Base-by-base conservation (phyloP, 352 stramenopile species). In the Phytophthora meadii region DNA sequence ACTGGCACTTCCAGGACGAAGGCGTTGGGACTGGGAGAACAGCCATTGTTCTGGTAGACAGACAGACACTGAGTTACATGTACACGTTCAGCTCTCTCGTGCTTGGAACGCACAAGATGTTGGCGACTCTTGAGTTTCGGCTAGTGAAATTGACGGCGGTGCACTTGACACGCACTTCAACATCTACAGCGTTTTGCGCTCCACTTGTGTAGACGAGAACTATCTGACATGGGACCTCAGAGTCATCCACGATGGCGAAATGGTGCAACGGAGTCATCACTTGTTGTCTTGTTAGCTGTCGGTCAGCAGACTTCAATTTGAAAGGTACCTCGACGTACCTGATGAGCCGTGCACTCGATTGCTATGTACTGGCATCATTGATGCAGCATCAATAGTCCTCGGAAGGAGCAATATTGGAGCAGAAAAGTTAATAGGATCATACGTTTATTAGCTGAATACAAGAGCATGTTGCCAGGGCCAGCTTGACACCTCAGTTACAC, bases 361-460 rank as follows among this genome's bases (percentile, higher is more conserved):
- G 30, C 30, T 34, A 34, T 1, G 1, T 22, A 22, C 22, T 22
- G 22, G 30, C 10, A 11, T 1, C 7, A 11, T n/a, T n/a, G n/a
- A n/a, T n/a, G n/a, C n/a, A n/a, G 30, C 10, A 11, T 1, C 7
- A 11, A 8, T 11, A 11, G 30, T 12, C 9, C n/a, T 32, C 22
- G 10, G 27, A 30, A 30, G 6, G 2, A 30, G 27, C 9, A 49
- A 19, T 3, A 46, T 9, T 2, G 27, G 25, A 36, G 2, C 25
- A 54, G 4, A 3, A n/a, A 40, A 28, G 37, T 64, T 22, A 77
- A 77, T 77, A 78, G 56, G 40, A 74, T 64, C 53, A 65, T 67
- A 64, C 28, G 46, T 70, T 70, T 70, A 70, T 63, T 47, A 45
- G 15, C 44, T 65, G 59, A 54, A 34, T 65, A 59, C 48, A 67